Evolutionary conservation across 169 alveolate species (phyloP), one percentile per base, ranked within the genome.

Genomic region (Plasmodium adleri): DNA sequence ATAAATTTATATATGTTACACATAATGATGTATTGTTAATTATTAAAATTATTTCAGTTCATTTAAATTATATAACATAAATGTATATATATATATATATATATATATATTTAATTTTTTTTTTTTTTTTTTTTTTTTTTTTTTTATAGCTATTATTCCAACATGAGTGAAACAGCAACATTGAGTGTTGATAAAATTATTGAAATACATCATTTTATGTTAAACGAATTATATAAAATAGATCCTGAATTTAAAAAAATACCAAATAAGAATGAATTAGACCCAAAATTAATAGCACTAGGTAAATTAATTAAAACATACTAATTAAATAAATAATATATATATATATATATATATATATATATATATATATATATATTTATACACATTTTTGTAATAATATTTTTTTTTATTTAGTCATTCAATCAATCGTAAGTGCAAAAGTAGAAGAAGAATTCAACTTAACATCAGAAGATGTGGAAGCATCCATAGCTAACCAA

Each of bases 381-480:
- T 47, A 15, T 10, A 43, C 17, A 15, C 22, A 24, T 68, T 8
- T 45, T 47, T 22, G 10, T 66, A 32, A 32, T 0, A 4, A 32
- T 45, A 8, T 15, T 9, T 58, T 70, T 39, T 39, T 10, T 50
- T 32, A 12, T 62, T 72, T 88, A 66, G 90, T 96, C 3, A 95
- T 94, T 26, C 97, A 95, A 68, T 95, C 96, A 20, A 92, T 95
- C 66, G 92, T 95, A n/a, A 94, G 96, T n/a, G 95, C 97, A 50
- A 94, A 92, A 67, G 97, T 95, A 43, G 96, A 95, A 86, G 91
- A 88, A n/a, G 93, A 93, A 75, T 95, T 95, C 70, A 93, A 93
- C 39, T 93, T 91, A 85, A 95, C 94, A 22, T 93, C 96, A 59
- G 95, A 92, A 60, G 95, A 92, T n/a, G 93, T 95, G 39, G 97